A percentile compares a stretch with the other conserved stretches of the same genome.
Evolutionary conservation across 139 green algal genomes (phyloP).

Genomic region (Chlorella sp.): DNA sequence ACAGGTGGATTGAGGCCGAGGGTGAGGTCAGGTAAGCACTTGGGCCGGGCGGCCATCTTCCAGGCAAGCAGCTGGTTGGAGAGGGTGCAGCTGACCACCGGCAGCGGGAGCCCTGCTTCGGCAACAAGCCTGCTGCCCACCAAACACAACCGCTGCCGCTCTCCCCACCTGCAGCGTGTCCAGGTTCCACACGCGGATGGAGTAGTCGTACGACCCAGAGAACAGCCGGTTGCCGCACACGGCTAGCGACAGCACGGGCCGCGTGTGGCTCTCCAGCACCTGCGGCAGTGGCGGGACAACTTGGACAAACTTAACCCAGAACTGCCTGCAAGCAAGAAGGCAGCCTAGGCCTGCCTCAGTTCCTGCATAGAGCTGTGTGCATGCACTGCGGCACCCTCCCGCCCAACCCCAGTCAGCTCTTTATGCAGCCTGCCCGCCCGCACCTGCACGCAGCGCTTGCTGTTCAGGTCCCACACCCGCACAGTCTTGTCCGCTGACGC

Average conservation of each 20-base stretch:
- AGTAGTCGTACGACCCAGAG: constrained; percentile 94
- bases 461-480: constrained; percentile 88
- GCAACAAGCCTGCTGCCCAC: no score
- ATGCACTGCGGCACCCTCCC: neutral
- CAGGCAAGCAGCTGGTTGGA: no score
- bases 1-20: no score
- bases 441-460: constrained; percentile 54
- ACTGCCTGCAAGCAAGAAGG: no score
- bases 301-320: no score
- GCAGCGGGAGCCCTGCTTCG: no score
- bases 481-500: constrained; percentile 95
- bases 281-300: no score
- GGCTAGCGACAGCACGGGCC: constrained; percentile 92
- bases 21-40: no score
- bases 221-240: constrained; percentile 83
- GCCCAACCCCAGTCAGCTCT: neutral
- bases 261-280: constrained; percentile 92
- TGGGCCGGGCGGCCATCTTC: no score
- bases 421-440: constrained; percentile 23
- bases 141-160: no score
- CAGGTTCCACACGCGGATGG: constrained; percentile 90
- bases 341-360: no score
- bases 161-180: constrained; percentile 53
- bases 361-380: neutral
- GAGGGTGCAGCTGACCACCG: no score